Evolutionary conservation across 176 grass and related monocot species (phyloP), one percentile per base, ranked within the genome.

Genomic region (Tillandsia fasciculata): DNA sequence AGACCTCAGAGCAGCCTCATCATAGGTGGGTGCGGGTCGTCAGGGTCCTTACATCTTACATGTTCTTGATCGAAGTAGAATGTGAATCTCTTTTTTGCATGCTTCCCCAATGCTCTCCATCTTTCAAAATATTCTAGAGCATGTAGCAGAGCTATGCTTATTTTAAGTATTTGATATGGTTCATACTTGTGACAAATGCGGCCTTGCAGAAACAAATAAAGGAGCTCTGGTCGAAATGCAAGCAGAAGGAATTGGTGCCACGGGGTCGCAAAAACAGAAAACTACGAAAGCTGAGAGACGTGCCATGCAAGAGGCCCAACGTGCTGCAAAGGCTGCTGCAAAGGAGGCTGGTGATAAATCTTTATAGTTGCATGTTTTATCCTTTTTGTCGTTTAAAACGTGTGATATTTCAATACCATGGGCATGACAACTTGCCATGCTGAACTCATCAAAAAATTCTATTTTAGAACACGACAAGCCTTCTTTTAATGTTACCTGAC

Each of bases 171-270:
- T 48, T 9, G 2, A 50, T 47, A 8, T 67, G 26, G 13, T 67
- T 48, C 48, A 17, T 56, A 63, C 18, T 70, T 75, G 29, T 74
- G 68, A 56, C 66, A 61, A 70, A 8, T 53, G 47, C 17, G 33
- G 49, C 82, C 9, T 80, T 85, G 52, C 87, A 93, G 89, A 93
- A 83, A 80, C 81, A 74, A 83, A 70, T 77, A 83, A 74, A 67
- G 63, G 69, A 53, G 56, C 72, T 81, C 74, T 84, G 64, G 72
- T 64, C 72, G 69, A 61, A 53, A 76, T 64, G 42, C 75, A 81
- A 73, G 72, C 66, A 51, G 78, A 77, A 70, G 53, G n/a, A 18
- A 53, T 29, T 28, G 68, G 52, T 10, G 28, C 48, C 11, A 59
- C 82, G 50, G 80, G 67, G 64, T 28, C 76, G 68, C 80, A 76